Evolutionary conservation across 345 rosid genomes (phyloP), one percentile per base, ranked within the genome.

Genomic region (Euphorbia lathyris): DNA sequence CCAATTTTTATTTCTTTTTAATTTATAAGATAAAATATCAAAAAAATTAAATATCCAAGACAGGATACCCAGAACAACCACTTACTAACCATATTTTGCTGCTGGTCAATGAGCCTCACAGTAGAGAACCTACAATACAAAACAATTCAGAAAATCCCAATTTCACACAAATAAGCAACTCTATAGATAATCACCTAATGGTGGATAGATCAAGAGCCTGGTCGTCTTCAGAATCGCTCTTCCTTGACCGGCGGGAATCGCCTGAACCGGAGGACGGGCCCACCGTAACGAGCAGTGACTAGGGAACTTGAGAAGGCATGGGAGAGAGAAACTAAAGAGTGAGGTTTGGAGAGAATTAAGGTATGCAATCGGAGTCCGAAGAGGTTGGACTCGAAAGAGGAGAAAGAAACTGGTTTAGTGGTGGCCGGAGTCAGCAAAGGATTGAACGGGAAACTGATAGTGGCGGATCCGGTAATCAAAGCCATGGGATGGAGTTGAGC

Each of bases 51-150:
- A 45, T 47, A 47, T 55, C 19, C 19, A 22, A 16, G n/a, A 42
- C 11, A 8, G 40, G 32, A 34, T 45, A 7, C 19, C 9, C 9
- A n/a, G 16, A 25, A 13, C 0, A 20, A 27, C 9, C 9, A 29
- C 19, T 7, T 36, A 78, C 90, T 71, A 74, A 94, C 98, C 97
- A 94, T 91, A 71, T 87, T 85, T 62, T 94, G 97, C 74, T 87
- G 53, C 57, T 72, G 80, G 73, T 89, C 93, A 51, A 93, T 89
- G 17, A 93, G 88, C 76, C 98, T 86, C 70, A 93, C 98, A 20
- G 85, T 74, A 80, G 75, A 74, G 29, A 97, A 89, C 87, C 97
- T 93, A 73, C 69, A 56, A 55, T 45, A 73, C 23, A 48, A 14
- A 71, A 30, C 53, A 68, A 25, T 8, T 0, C 27, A 57, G 40